Evolutionary conservation across 2,329 filamentous ascomycete species (phyloP).

Genomic region (Teratosphaeria gauchensis): DNA sequence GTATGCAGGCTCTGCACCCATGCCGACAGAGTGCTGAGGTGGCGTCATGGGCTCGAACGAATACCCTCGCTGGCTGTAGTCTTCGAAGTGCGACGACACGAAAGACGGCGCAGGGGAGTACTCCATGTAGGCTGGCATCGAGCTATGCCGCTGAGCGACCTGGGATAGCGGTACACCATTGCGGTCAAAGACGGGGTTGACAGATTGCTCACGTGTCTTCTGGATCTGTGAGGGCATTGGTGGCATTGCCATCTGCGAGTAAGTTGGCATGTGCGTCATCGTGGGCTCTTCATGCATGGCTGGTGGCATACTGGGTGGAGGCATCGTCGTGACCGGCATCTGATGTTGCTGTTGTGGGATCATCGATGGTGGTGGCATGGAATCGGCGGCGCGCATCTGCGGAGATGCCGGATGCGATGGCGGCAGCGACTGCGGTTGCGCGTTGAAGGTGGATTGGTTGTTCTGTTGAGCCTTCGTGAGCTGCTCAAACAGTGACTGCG

Average conservation of each 20-base stretch:
- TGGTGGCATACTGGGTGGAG: slow-evolving; percentile 29
- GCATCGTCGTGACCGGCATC: slow-evolving; percentile 29
- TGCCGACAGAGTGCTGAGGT: slow-evolving; percentile 78
- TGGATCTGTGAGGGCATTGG: slow-evolving; percentile 62
- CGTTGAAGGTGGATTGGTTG: slow-evolving; percentile 82
- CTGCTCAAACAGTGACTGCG: slow-evolving; percentile 97
- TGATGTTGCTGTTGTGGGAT: slow-evolving; percentile 46
- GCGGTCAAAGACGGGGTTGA: slow-evolving; percentile 69
- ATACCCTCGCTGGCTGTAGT: slow-evolving; percentile 91
- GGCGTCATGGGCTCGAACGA: slow-evolving; percentile 96
- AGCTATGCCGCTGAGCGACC: slow-evolving; percentile 83
- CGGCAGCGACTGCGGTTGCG: slow-evolving; percentile 26
- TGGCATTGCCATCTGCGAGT: slow-evolving; percentile 62
- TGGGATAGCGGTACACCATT: slow-evolving; percentile 78
- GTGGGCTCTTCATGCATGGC: slow-evolving; percentile 50
- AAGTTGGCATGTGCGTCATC: slow-evolving; percentile 56
- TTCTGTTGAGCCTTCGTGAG: slow-evolving; percentile 98
- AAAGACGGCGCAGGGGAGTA: slow-evolving; percentile 97
- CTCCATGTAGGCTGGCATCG: slow-evolving; percentile 97
- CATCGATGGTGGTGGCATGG: slow-evolving; percentile 87
- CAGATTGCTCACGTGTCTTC: slow-evolving; percentile 79
- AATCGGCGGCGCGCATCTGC: slow-evolving; percentile 80
- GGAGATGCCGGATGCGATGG: slow-evolving; percentile 80
- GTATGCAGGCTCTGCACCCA: slow-evolving; percentile 84
- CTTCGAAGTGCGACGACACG: slow-evolving; percentile 95